A percentile compares a stretch with the other conserved stretches of the same genome.
phyloP scores from a whole-genome alignment of 805 yeast species.

The Candida yuanshanica region DNA sequence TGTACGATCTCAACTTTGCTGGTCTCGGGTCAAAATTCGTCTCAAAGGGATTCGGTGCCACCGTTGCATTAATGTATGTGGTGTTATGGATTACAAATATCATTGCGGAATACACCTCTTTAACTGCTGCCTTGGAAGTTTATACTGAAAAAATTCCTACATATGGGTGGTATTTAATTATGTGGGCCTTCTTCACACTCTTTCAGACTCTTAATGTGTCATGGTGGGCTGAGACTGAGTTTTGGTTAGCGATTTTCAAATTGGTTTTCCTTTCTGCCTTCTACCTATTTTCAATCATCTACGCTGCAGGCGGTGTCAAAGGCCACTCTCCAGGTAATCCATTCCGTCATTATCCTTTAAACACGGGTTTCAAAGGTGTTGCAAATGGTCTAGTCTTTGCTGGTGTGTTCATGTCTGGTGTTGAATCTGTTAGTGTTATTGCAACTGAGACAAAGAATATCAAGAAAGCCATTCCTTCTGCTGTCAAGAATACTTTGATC shows the following conservation, averaged over 20 bases:
- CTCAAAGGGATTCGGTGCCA: constrained; percentile 52
- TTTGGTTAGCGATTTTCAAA: constrained; percentile 45
- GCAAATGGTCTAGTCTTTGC: constrained; percentile 62
- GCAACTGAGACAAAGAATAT: constrained; percentile 72
- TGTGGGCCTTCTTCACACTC: constrained; percentile 45
- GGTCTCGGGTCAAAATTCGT: constrained; percentile 45
- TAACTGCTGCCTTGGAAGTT: constrained; percentile 41
- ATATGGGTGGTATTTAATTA: constrained; percentile 49
- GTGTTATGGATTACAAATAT: constrained; percentile 52
- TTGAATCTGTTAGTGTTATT: constrained; percentile 69
- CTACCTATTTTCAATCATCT: constrained; percentile 44
- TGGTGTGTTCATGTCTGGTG: constrained; percentile 73
- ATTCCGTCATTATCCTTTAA: constrained; percentile 30
- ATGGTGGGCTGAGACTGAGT: constrained; percentile 54
- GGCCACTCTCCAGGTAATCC: constrained; percentile 30
- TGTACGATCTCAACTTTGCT: constrained; percentile 49
- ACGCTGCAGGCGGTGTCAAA: constrained; percentile 37
- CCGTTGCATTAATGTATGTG: constrained; percentile 47
- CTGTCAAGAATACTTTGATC: constrained; percentile 58
- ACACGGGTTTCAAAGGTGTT: constrained; percentile 46
- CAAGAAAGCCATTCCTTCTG: constrained; percentile 62
- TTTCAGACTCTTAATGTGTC: constrained; percentile 47
- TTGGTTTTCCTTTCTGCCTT: constrained; percentile 42
- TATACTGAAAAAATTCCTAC: constrained; percentile 50
- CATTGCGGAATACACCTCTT: constrained; percentile 49